These are phyloP conservation scores for Trifolium dubium DNA, from an alignment of 306 rosid genomes.

Conservation along the genomic window DNA sequence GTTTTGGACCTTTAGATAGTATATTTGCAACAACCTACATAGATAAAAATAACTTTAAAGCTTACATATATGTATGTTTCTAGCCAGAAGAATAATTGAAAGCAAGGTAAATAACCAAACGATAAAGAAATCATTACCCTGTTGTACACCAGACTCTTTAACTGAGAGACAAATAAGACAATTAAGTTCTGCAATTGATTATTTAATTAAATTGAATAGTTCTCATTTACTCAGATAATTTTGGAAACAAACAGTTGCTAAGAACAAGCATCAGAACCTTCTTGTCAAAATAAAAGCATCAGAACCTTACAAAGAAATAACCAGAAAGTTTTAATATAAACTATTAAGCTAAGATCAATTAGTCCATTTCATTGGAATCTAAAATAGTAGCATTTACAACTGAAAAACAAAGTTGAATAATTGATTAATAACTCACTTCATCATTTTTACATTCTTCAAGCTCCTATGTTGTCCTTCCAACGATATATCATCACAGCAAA, in stretches of 20 bases:
- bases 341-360: not conserved
- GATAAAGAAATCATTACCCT: too few species aligned
- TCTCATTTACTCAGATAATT: not conserved
- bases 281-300: too few species aligned
- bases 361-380: slow-evolving; percentile 10
- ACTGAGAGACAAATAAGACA: too few species aligned
- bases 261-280: slow-evolving; percentile 13
- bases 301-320: not conserved
- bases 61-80: not conserved
- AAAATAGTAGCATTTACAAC: not conserved
- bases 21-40: slow-evolving; percentile 86
- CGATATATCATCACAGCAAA: slow-evolving; percentile 73
- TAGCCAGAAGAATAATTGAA: not conserved
- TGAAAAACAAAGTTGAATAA: too few species aligned
- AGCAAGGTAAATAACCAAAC: slow-evolving; percentile 20
- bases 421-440: slow-evolving; percentile 65
- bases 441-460: slow-evolving; percentile 87
- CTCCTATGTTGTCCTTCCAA: slow-evolving; percentile 93
- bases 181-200: slow-evolving; percentile 1
- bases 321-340: slow-evolving; percentile 22
- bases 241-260: not conserved
- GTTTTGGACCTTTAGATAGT: slow-evolving; percentile 82
- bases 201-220: not conserved
- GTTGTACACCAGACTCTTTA: too few species aligned
- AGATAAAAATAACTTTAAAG: slow-evolving; percentile 27